Base-by-base conservation (phyloP, 1,284 basidiomycete genomes). In the Lignosus rhinocerotis region DNA sequence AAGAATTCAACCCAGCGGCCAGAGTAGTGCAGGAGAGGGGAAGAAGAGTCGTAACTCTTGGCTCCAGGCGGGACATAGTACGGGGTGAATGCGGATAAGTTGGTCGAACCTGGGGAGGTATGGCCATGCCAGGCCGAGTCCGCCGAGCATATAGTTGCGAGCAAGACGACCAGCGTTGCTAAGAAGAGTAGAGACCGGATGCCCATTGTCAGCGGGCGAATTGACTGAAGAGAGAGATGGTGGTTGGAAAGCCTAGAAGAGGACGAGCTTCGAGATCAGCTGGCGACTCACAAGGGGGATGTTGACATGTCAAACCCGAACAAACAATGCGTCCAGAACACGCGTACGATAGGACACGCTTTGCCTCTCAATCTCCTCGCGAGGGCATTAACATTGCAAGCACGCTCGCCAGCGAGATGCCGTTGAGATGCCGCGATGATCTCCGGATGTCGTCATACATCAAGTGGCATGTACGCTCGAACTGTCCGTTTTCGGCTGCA, bases 41-140 rank as follows among this genome's bases (percentile, higher is more conserved):
- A 88, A 33, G 78, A 76, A 5, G 88, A 89, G 69, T 86, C 84
- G 58, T 88, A 87, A 65, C 80, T 77, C 75, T 83, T 86, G 5
- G 87, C 79, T 38, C 89, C 88, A n/a, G 82, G 81, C 56, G 87
- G 84, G 67, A 88, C 84, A 66, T 85, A 90, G 75, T 84, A 91
- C 0, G 87, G 86, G 6, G 78, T 78, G 72, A 90, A 89, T 3
- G 69, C 58, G 1, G 74, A 67, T 14, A 75, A 75, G 43, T 67
- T 73, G 14, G 71, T 76, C n/a, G 85, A 80, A 19, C 76, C 82
- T n/a, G 79, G 77, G 4, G 79, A 75, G 1, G 78, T 79, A 63
- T 82, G 75, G 0, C 88, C 87, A 63, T 88, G 88, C 88, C 88
- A 90, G 16, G 88, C 84, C 14, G 76, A 71, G 21, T 83, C 77